Evolutionary conservation across 2,329 filamentous ascomycete genomes (phyloP), one percentile per base, ranked within the genome.

Genomic region (Fusarium vanettenii): DNA sequence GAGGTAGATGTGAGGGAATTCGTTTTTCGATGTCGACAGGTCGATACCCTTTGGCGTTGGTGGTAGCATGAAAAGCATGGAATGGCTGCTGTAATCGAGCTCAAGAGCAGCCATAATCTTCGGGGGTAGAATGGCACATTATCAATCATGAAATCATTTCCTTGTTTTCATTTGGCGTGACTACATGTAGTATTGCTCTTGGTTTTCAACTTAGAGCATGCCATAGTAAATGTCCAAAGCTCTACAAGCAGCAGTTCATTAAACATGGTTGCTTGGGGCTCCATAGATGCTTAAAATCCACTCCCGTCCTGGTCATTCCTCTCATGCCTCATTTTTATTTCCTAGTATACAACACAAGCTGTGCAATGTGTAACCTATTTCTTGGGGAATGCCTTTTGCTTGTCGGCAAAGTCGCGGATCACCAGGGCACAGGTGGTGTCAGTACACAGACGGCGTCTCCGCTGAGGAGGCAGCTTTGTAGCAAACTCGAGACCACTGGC

Each of bases 401-500:
- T 84, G 8, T 92, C 86, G 27, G 88, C 87, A 79, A 89, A 99
- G 77, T 99, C 95, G 82, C 92, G 92, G 69, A 98, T 92, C 63
- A 97, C 87, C 67, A 98, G 86, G 7, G 93, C 90, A 84, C 97
- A 99, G 72, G 88, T 90, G n/a, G 95, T 89, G 81, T 99, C 96
- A 75, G 94, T 88, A 83, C 97, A 99, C 63, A 99, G 86, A 71
- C 92, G 89, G 85, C 91, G 95, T 80, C 94, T 89, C 77, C 95
- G 89, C 79, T 91, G 87, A 3, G 88, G 82, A 7, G 95, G 93
- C 80, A 99, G 85, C 85, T 96, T 93, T 22, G 89, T 88, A 31
- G 94, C 94, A 84, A 99, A 99, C 82, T 98, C 95, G 79, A 99
- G 86, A 6, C 97, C 97, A 75, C 93, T 95, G 2, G 97, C 96